Evolutionary conservation across 257 asterid species (phyloP), one percentile per base, ranked within the genome.

Genomic region (Sherardia arvensis): DNA sequence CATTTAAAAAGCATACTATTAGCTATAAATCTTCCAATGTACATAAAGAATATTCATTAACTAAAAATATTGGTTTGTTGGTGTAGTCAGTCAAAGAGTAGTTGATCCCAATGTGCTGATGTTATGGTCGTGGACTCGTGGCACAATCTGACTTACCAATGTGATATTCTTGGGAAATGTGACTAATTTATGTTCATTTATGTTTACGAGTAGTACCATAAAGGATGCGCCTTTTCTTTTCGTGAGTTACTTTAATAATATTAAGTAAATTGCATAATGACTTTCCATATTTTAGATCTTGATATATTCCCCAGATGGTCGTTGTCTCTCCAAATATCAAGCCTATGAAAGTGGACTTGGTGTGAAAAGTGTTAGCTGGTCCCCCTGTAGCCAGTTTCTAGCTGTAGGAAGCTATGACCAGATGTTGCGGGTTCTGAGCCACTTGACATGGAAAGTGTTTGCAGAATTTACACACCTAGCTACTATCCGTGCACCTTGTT

Each of bases 371-470:
- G 88, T 93, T 74, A 78, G 87, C 64, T 93, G 99, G 97, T 93
- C 99, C 53, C 94, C 97, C 6, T 93, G 99, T 79, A 90, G 96
- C 77, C 97, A 90, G 66, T 93, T 80, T 80, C 79, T 93, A 66
- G 97, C 99, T 38, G 96, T 90, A 18, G 99, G 99, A 67, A 90
- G 99, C 78, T 93, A 87, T 74, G 99, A 93, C 83, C 99, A 93
- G 72, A 93, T 87, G 96, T 75, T 93, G 78, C 79, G 97, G 76
- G 94, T 93, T 79, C 69, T 93, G 78, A 90, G 81, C 89, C 99
- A 93, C 86, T 82, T 93, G 86, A 93, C 99, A 4, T 93, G 99
- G 99, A 93, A 90, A 81, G 97, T 93, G 26, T 93, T 93, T 80
- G 99, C 99, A 53, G 99, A 93, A 81, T 93, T 93, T 73, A 78